Conservation (phyloP, 2,329 filamentous ascomycete species). For the Cladosporium sp. region DNA sequence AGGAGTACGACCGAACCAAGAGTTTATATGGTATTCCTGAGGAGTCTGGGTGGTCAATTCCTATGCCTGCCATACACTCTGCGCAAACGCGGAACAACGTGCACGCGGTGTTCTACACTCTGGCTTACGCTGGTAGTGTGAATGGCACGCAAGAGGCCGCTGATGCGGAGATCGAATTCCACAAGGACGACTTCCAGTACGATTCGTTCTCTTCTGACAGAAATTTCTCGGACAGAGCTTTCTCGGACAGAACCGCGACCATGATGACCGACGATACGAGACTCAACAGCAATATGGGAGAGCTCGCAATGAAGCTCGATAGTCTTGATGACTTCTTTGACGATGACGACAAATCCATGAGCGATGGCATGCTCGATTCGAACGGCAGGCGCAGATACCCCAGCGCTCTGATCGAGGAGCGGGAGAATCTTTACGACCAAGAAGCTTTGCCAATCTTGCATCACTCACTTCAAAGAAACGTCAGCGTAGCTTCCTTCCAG, state of each 20-base stretch:
- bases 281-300: conserved; percentile 67
- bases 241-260: conserved; percentile 73
- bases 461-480: conserved; percentile 69
- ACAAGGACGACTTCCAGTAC: conserved; percentile 80
- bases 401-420: conserved; percentile 49
- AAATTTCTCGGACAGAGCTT: conserved; percentile 31
- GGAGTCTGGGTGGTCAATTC: conserved; percentile 92
- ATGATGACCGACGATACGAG: conserved; percentile 86
- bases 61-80: conserved; percentile 85
- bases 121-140: conserved; percentile 32
- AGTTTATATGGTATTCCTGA: conserved; percentile 96
- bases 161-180: conserved; percentile 85
- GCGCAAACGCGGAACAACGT: conserved; percentile 84
- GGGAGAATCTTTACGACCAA: conserved; percentile 84
- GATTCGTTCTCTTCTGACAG: conserved; percentile 52
- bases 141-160: conserved; percentile 51
- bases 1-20: conserved; percentile 91
- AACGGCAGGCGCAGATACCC: conserved; percentile 18
- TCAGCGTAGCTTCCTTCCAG: conserved; percentile 72
- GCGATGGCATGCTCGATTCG: conserved; percentile 14
- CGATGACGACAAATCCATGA: conserved; percentile 37
- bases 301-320: conserved; percentile 64
- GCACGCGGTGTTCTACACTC: conserved; percentile 89
- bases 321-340: conserved; percentile 54
- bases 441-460: conserved; percentile 87